A percentile compares a stretch with the other conserved stretches of the same genome.
Conservation (phyloP, 257 asterid species). For the Solanum bulbocastanum region DNA sequence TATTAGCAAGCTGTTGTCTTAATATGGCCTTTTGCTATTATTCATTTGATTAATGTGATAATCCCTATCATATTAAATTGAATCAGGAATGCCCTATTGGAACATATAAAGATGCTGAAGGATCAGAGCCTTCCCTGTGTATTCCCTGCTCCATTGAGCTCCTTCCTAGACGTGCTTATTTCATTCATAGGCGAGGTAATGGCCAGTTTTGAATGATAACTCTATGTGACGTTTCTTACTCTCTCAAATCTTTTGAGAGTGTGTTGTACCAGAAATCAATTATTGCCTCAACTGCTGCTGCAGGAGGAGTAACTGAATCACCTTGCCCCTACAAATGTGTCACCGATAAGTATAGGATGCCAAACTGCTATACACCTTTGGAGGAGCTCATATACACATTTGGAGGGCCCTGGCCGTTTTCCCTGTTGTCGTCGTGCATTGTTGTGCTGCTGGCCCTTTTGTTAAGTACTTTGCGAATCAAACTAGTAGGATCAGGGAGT, state of each 20-base stretch:
- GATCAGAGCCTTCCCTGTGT: constrained; percentile 76
- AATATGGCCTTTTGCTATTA: background rate
- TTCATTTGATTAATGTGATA: constrained; percentile 3
- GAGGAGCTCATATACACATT: constrained; percentile 87
- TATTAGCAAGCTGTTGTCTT: background rate
- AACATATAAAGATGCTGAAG: constrained; percentile 72
- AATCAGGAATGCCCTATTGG: constrained; percentile 85
- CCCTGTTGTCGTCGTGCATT: constrained; percentile 49
- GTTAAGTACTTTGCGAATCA: constrained; percentile 61
- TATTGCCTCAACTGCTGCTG: constrained; percentile 3
- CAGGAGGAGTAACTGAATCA: constrained; percentile 84
- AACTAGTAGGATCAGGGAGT: constrained; percentile 65
- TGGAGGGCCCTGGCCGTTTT: constrained; percentile 92
- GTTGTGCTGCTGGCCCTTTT: constrained; percentile 63
- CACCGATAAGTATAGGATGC: constrained; percentile 75
- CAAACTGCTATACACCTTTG: constrained; percentile 86
- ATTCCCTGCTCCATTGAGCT: constrained; percentile 55
- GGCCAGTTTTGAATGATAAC: background rate
- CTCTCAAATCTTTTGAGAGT: background rate
- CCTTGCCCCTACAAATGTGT: constrained; percentile 71
- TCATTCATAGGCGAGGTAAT: constrained; percentile 76
- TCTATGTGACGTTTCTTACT: background rate
- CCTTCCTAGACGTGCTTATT: constrained; percentile 84
- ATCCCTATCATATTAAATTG: constrained; percentile 1
- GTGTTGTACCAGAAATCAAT: background rate